Base-by-base conservation (phyloP, 352 stramenopile species). In the Phytophthora palmivora region DNA sequence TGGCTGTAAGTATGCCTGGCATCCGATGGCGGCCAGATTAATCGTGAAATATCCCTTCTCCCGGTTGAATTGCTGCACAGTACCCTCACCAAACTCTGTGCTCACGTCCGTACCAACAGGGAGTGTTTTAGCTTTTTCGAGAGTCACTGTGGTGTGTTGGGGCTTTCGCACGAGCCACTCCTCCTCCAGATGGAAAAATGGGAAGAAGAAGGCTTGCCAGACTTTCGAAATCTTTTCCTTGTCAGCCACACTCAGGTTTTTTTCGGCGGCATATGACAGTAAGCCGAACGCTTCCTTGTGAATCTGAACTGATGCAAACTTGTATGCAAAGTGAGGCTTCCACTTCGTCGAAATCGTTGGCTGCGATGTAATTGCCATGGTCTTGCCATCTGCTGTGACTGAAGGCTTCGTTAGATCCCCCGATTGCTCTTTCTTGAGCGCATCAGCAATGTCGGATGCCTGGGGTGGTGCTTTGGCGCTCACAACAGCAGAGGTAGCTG, bases 211-310 rank as follows among this genome's bases (percentile, higher is more conserved):
- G 4, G 62, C 38, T 38, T 92, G 87, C 86, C 88, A 94, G 0
- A 94, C 70, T 66, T 95, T 94, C 8, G 78, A 82, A 1, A 95
- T 82, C 59, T 92, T 94, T 30, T 94, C 87, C 58, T 95, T 94
- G 61, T 95, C 87, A 1, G 76, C 77, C 9, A 87, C 74, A 45
- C 80, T 82, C 70, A 94, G 41, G 33, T 88, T 94, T 78, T 92
- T 94, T 65, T 95, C 87, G 0, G 82, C 86, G 0, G 84, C 84
- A 47, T 93, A 95, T 28, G 83, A 90, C 9, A 94, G 58, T 51
- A 94, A 60, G 1, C 82, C 83, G 41, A 90, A 94, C 16, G 77
- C 78, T 39, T 97, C 88, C 57, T 95, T 93, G 76, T 94, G 85
- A 62, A 94, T 92, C 53, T 91, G 74, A 10, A 89, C 85, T 1